These are phyloP conservation scores for Eurotiales sp. DNA, from an alignment of 2,329 filamentous ascomycete genomes.

Conservation along the genomic window DNA sequence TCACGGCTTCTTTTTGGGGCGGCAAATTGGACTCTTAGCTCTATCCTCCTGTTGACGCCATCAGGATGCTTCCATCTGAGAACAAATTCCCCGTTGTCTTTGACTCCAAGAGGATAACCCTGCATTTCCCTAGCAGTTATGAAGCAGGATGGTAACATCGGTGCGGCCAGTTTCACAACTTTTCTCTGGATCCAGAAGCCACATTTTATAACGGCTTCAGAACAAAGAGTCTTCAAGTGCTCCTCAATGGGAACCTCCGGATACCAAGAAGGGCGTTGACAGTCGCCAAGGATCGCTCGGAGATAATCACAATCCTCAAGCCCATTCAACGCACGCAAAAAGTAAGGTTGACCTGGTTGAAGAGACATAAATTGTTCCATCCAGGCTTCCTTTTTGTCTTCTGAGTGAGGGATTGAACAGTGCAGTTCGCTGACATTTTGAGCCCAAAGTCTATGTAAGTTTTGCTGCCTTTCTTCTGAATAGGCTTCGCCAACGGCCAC, in stretches of 20 bases:
- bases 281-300: neutral
- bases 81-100: neutral
- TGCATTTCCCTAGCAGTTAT: neutral
- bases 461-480: neutral
- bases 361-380: neutral
- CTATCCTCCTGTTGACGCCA: neutral
- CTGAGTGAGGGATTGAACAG: neutral
- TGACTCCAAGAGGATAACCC: neutral
- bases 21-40: neutral
- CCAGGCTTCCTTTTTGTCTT: neutral
- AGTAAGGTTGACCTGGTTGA: slow-evolving; percentile 4
- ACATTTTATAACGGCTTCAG: neutral
- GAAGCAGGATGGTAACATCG: neutral
- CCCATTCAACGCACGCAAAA: neutral
- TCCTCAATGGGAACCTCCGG: neutral
- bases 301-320: neutral
- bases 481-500: neutral
- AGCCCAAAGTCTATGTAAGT: neutral
- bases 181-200: neutral
- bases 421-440: neutral
- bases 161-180: neutral
- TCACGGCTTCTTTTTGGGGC: neutral
- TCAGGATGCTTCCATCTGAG: neutral
- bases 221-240: too few relatives aligned
- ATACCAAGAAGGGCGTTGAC: neutral